A percentile compares a stretch with the other conserved stretches of the same genome.
Conservation (phyloP, 345 rosid genomes). For the Hevea brasiliensis region DNA sequence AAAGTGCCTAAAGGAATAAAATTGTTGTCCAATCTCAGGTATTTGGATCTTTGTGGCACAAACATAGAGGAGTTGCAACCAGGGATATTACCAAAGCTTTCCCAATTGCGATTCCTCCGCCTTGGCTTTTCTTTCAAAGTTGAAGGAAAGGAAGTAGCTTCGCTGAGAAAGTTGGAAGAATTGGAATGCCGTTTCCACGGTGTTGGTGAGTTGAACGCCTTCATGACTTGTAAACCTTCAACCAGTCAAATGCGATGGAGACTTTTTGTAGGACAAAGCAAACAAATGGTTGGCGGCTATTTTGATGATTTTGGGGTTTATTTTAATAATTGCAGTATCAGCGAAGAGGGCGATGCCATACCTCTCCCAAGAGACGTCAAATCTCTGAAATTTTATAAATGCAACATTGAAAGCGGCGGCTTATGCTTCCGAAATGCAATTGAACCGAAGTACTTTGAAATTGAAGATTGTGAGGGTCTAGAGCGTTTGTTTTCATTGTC, state of each 20-base stretch:
- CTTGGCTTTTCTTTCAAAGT: not conserved
- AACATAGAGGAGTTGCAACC: not conserved
- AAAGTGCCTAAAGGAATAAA: slow-evolving; percentile 26
- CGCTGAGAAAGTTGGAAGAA: not conserved
- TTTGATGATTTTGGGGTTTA: too few species aligned
- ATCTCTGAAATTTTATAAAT: too few species aligned
- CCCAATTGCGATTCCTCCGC: not conserved
- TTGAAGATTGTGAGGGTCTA: not conserved
- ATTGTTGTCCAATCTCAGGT: slow-evolving; percentile 23
- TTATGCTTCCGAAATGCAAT: not conserved
- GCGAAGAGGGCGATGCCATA: too few species aligned
- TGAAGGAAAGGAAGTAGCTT: slow-evolving; percentile 7
- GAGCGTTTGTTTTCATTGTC: not conserved
- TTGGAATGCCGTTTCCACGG: not conserved
- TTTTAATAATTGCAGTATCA: not conserved
- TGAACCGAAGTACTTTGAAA: not conserved
- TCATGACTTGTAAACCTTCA: not conserved
- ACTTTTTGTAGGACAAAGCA: not conserved
- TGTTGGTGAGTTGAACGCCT: not conserved
- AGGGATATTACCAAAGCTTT: slow-evolving; percentile 13
- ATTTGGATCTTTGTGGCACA: not conserved
- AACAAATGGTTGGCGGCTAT: too few species aligned
- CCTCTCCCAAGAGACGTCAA: not conserved
- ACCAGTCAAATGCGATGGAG: fast-evolving
- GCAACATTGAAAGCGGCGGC: not conserved